Evolutionary conservation across 805 yeast species (phyloP).

Genomic region (Diddensiella transvaalensis): DNA sequence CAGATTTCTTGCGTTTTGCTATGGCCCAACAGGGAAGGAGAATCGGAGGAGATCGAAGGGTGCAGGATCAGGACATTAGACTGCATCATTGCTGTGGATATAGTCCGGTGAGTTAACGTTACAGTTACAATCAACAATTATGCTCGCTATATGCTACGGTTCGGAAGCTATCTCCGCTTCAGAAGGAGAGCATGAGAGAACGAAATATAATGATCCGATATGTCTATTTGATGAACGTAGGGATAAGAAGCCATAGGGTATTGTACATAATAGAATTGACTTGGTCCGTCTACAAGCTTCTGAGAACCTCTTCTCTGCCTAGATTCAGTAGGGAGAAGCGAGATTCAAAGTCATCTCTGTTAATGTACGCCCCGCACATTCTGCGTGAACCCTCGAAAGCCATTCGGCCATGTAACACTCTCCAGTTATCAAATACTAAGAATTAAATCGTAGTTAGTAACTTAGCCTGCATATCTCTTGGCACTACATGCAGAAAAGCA

Average conservation of each 20-base stretch:
- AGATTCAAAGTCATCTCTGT: slow-evolving; percentile 61
- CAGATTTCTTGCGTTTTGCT: no score
- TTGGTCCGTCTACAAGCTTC: slow-evolving; percentile 15
- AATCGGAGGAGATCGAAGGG: no score
- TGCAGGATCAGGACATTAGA: no score
- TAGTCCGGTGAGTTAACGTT: background rate
- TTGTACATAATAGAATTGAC: background rate
- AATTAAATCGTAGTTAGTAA: background rate
- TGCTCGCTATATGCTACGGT: no score
- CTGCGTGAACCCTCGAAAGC: slow-evolving; percentile 64
- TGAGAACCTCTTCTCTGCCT: slow-evolving; percentile 45
- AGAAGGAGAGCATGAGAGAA: no score
- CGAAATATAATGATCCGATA: no score
- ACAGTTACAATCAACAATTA: background rate
- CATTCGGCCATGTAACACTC: slow-evolving; percentile 65
- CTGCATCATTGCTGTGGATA: no score
- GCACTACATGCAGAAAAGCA: no score
- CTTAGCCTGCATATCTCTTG: background rate
- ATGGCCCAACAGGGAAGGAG: no score
- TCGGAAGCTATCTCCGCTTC: no score
- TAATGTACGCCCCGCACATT: slow-evolving; percentile 70
- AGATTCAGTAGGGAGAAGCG: slow-evolving; percentile 44
- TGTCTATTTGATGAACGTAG: background rate
- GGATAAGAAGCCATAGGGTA: background rate
- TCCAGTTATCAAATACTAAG: slow-evolving; percentile 62